A percentile compares a stretch with the other conserved stretches of the same genome.
Conservation (phyloP, 1,139 yeast species). For the Scheffersomyces illinoinensis region DNA sequence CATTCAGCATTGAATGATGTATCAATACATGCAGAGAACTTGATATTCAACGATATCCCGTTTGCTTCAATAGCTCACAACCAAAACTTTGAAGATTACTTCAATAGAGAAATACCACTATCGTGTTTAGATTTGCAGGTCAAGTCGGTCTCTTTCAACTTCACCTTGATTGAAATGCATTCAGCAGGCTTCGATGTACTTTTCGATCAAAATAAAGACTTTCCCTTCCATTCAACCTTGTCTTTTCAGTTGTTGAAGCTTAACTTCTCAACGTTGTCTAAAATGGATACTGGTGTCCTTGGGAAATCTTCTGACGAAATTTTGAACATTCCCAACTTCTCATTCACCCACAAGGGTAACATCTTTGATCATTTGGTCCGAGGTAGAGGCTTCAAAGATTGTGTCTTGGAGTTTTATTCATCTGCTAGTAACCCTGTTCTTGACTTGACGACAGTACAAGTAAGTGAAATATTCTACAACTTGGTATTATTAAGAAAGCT, state of each 20-base stretch:
- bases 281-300: constrained; percentile 10
- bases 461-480: constrained; percentile 40
- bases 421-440: constrained; percentile 51
- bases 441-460: constrained; percentile 49
- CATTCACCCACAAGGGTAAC: constrained; percentile 57
- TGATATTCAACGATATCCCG: constrained; percentile 35
- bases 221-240: constrained; percentile 52
- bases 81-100: constrained; percentile 28
- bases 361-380: constrained; percentile 37
- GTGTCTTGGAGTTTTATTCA: constrained; percentile 39
- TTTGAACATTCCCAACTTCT: constrained; percentile 52
- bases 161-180: constrained; percentile 30
- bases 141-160: constrained; percentile 35
- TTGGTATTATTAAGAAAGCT: constrained; percentile 33
- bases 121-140: constrained; percentile 29
- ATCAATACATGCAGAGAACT: constrained; percentile 34
- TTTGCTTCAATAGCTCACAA: constrained; percentile 30
- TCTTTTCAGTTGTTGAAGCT: constrained; percentile 46
- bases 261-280: constrained; percentile 20
- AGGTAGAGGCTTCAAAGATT: constrained; percentile 38
- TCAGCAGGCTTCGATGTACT: constrained; percentile 64
- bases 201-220: constrained; percentile 48
- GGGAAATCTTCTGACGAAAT: constrained; percentile 37
- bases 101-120: constrained; percentile 21
- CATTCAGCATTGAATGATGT: constrained; percentile 18